Base-by-base conservation (phyloP, 225 moss, liverwort and hornwort genomes). In the Sphagnum tenellum region DNA sequence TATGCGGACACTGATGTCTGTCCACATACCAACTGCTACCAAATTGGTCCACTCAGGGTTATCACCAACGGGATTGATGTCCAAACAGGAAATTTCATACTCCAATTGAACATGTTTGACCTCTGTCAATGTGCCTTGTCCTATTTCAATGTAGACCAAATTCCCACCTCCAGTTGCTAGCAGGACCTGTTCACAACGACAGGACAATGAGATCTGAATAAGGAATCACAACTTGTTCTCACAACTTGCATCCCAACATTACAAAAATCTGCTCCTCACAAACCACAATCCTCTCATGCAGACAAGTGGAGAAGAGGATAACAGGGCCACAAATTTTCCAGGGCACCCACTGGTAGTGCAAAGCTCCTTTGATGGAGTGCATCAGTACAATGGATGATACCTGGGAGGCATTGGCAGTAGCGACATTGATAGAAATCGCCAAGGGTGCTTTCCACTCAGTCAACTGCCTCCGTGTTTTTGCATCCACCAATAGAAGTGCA, bases 21-120 rank as follows among this genome's bases (percentile, higher is more conserved):
- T 96, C 96, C 96, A 96, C 96, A 96, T 96, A 58, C 96, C 92
- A 46, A 96, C 96, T 49, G 92, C 96, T 74, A 88, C 96, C 78
- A 96, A 72, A 67, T 92, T 86, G 79, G 88, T 96, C 61, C 85
- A 78, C 66, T 92, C 83, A 50, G 92, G 89, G 71, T 96, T 86
- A 55, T 92, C 85, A 12, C 92, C 89, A 12, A 92, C 92, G 62
- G 92, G 96, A 75, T 96, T 92, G 62, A 96, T 88, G 66, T 92
- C 96, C 55, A 96, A 75, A 72, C 96, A 96, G 59, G 96, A 96
- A 44, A 96, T 92, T 62, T 92, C 96, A 72, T 88, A 92, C 66
- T 92, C 96, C 75, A 96, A 81, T 73, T 92, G 80, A 66, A 88
- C 80, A 76, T 92, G 89, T 73, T 86, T 86, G 77, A 90, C 71